These are phyloP conservation scores for Barnettozyma vustinii DNA, from an alignment of 805 yeast species.

Conservation along the genomic window DNA sequence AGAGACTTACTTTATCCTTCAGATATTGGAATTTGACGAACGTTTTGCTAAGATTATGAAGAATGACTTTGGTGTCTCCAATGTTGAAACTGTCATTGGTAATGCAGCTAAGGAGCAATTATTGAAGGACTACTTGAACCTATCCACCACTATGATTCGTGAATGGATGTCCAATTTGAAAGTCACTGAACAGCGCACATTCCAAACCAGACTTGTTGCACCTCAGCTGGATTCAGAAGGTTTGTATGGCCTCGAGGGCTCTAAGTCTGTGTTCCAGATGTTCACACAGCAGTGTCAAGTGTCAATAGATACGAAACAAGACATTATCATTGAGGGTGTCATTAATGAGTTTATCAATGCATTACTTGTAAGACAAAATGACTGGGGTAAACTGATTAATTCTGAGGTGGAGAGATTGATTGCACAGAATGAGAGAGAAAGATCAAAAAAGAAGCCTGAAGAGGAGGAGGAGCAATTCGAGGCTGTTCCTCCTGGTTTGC, in stretches of 20 bases:
- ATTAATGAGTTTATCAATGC: conserved; percentile 63
- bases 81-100: conserved; percentile 55
- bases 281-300: conserved; percentile 86
- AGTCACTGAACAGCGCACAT: conserved; percentile 59
- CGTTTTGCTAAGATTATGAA: conserved; percentile 53
- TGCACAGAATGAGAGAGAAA: conserved; percentile 19
- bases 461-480: conserved; percentile 18
- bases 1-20: conserved; percentile 68
- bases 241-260: conserved; percentile 64
- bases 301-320: conserved; percentile 80
- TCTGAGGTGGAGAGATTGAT: conserved; percentile 42
- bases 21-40: conserved; percentile 72
- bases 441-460: conserved; percentile 18
- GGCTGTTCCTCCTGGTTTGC: conserved; percentile 64
- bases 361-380: conserved; percentile 53
- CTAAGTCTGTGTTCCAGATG: conserved; percentile 74
- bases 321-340: conserved; percentile 72
- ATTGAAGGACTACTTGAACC: conserved; percentile 69
- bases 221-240: conserved; percentile 71
- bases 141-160: conserved; percentile 65
- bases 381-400: conserved; percentile 54
- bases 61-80: conserved; percentile 43
- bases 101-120: conserved; percentile 68
- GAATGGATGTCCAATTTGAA: conserved; percentile 80
- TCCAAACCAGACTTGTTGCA: conserved; percentile 58